Conservation (phyloP, 2,329 filamentous ascomycete genomes). For the Xylariales sp. region DNA sequence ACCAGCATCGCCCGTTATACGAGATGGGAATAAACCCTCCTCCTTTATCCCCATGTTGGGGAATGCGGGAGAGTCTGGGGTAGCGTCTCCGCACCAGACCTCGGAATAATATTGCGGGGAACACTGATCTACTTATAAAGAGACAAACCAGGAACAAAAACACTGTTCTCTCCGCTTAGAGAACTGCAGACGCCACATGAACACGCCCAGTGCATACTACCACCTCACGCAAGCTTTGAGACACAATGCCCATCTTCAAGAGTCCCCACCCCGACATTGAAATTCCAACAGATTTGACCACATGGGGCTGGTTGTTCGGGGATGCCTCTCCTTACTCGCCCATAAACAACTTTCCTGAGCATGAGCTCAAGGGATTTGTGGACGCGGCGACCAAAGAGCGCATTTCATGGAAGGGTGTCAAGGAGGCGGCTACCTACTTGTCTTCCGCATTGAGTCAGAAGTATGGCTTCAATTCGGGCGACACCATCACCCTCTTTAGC, state of each 20-base stretch:
- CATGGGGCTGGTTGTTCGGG: slow-evolving; percentile 20
- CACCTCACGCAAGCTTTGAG: no score
- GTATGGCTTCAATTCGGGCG: slow-evolving; percentile 47
- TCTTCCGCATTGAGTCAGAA: slow-evolving; percentile 55
- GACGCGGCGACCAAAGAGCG: slow-evolving; percentile 56
- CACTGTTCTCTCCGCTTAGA: no score
- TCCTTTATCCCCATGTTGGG: no score
- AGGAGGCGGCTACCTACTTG: slow-evolving; percentile 50
- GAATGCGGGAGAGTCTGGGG: no score
- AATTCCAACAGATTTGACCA: slow-evolving; percentile 16
- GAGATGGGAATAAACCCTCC: no score
- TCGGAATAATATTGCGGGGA: no score
- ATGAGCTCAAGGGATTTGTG: slow-evolving; percentile 16
- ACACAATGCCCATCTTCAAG: slow-evolving; percentile 15
- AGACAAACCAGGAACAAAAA: no score
- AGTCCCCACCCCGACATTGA: slow-evolving; percentile 16
- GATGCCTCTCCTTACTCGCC: slow-evolving; percentile 14
- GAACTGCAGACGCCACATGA: no score
- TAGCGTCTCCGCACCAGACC: no score
- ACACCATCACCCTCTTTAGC: slow-evolving; percentile 58
- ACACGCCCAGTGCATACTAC: no score
- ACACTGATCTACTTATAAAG: no score
- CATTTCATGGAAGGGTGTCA: slow-evolving; percentile 54
- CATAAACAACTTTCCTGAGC: slow-evolving; percentile 14
- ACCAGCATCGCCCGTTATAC: no score